Percentiles rank a stretch among this genome's conserved stretches.
Conservation (phyloP, 1,139 yeast species). For the Geotrichum carabidarum region DNA sequence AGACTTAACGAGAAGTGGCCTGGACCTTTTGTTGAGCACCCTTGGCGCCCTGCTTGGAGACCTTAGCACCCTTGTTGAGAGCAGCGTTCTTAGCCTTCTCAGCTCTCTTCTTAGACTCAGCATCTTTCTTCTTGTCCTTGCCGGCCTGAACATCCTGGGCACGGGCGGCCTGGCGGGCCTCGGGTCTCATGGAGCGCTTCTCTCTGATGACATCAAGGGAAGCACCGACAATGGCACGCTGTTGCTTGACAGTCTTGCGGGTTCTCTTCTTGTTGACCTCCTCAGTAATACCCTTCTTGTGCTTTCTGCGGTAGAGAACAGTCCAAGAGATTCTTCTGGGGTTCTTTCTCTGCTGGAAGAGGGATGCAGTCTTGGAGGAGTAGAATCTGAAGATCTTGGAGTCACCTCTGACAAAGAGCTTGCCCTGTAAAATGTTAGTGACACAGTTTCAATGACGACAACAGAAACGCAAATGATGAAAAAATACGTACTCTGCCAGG, state of each 20-base stretch:
- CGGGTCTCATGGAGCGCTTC: slow-evolving; percentile 94
- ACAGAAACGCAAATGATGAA: too few relatives aligned
- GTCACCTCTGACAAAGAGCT: slow-evolving; percentile 98
- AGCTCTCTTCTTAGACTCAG: slow-evolving; percentile 85
- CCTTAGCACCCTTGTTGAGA: slow-evolving; percentile 75
- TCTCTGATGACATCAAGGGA: slow-evolving; percentile 96
- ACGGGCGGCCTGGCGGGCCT: slow-evolving; percentile 97
- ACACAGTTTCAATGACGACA: too few relatives aligned
- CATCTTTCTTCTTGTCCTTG: slow-evolving; percentile 91
- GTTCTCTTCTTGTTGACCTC: slow-evolving; percentile 95
- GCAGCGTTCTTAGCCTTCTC: slow-evolving; percentile 85
- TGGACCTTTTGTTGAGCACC: slow-evolving; percentile 57
- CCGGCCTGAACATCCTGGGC: slow-evolving; percentile 84
- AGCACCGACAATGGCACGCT: slow-evolving; percentile 99
- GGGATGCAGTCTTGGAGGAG: slow-evolving; percentile 94
- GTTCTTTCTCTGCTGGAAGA: slow-evolving; percentile 99
- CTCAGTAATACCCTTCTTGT: slow-evolving; percentile 99
- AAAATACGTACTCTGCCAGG: slow-evolving; percentile 72
- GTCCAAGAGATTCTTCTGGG: slow-evolving; percentile 99
- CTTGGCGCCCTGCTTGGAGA: slow-evolving; percentile 40
- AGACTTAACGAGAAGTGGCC: slow-evolving; percentile 85
- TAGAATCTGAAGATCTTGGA: slow-evolving; percentile 99
- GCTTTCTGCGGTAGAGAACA: slow-evolving; percentile 98
- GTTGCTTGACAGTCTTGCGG: slow-evolving; percentile 96
- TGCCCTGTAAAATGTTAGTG: slow-evolving; percentile 47